A percentile compares a stretch with the other conserved stretches of the same genome.
These are phyloP conservation scores for Daucus carota DNA, from an alignment of 129 eudicot genomes.

Conservation along the genomic window DH1_v3.0 NC_030387.2:38203501-38204000, in stretches of 20 bases:
- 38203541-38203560: background rate
- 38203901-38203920: background rate
- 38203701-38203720: background rate
- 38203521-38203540: background rate
- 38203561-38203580: background rate
- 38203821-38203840: background rate
- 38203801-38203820: conserved; percentile 3
- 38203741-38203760: background rate
- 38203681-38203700: background rate
- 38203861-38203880: background rate
- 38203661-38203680: background rate
- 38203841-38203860: background rate
- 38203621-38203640: background rate
- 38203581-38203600: background rate
- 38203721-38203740: background rate
- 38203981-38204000: background rate
- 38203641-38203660: background rate
- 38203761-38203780: background rate
- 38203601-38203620: background rate
- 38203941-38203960: background rate
- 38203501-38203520: background rate
- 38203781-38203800: background rate
- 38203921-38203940: background rate
- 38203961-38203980: background rate
- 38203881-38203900: background rate